phyloP scores from a whole-genome alignment of 1,284 basidiomycete species.

The Leucoagaricus sp. region DNA sequence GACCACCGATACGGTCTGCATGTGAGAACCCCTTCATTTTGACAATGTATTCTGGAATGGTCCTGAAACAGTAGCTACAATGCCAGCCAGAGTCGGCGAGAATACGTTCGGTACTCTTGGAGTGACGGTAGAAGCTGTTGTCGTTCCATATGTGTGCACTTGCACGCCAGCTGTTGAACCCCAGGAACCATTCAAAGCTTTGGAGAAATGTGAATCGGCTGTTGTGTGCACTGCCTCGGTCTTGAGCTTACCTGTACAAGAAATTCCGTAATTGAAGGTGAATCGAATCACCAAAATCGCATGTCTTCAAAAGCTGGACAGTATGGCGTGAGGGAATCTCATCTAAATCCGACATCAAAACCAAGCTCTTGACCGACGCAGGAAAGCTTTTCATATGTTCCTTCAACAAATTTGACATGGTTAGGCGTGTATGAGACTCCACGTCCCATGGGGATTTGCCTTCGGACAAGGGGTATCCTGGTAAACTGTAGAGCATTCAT shows the following conservation, averaged over 20 bases:
- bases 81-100: constrained; percentile 66
- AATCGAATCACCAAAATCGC: constrained; percentile 54
- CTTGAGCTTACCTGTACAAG: constrained; percentile 49
- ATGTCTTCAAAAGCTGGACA: constrained; percentile 56
- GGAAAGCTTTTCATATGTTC: constrained; percentile 34
- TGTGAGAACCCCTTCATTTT: constrained; percentile 72
- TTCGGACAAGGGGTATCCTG: constrained; percentile 37
- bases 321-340: constrained; percentile 65
- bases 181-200: constrained; percentile 61
- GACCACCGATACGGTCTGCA: constrained; percentile 62
- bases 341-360: constrained; percentile 72
- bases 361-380: constrained; percentile 39
- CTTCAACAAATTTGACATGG: constrained; percentile 48
- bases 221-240: background rate
- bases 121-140: constrained; percentile 52
- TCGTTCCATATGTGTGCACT: constrained; percentile 50
- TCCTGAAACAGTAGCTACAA: constrained; percentile 67
- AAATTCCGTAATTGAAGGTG: constrained; percentile 70
- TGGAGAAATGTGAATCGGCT: background rate
- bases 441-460: constrained; percentile 44
- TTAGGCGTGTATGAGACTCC: constrained; percentile 36
- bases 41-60: constrained; percentile 56
- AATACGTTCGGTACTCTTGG: constrained; percentile 50
- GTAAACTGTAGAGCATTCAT: constrained; percentile 29
- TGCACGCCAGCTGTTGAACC: constrained; percentile 55